Base-by-base conservation (phyloP, 352 stramenopile genomes). In the Pythium pectinolyticum region DNA sequence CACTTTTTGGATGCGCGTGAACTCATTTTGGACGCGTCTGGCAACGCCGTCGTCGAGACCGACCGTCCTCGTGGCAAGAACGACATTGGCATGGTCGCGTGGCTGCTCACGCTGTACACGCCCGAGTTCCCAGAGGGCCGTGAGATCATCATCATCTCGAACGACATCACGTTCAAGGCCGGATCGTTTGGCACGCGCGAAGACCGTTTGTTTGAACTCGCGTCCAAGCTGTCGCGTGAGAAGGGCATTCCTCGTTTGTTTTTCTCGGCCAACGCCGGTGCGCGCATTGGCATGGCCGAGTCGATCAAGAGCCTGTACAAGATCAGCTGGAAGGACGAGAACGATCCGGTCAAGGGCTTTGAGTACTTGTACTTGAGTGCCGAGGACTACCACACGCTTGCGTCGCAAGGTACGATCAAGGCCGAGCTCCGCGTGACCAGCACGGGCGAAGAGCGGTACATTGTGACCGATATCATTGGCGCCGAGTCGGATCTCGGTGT, bases 91-190 rank as follows among this genome's bases (percentile, higher is more conserved):
- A 99, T 99, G 97, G 97, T 99, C 57, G 98, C 97, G 25, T 99
- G 98, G 98, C 73, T 98, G 59, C 85, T 99, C 59, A 98, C 88
- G 57, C 68, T 99, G 24, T 98, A 97, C 76, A 99, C 98, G 47
- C 94, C 98, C 1, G 97, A 99, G 84, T 99, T 98, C 80, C 96
- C 93, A 17, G 79, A 95, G 55, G 97, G 97, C 41, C 94, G 98
- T 52, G 91, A 99, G 80, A 75, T 99, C 39, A 84, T 99, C 19
- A 75, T 99, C 48, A 99, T 99, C 82, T 92, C 97, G 45, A 99
- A 99, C 79, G 98, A 99, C 70, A 99, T 99, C 71, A 99, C 98
- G 28, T 92, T 97, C 80, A 98, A 99, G 75, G 97, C 97, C 43
- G 98, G 98, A 32, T 99, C 96, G 50, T 99, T 99, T 72, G 98